Base-by-base conservation (phyloP, 2,329 filamentous ascomycete genomes). In the Fusarium sp. region DNA sequence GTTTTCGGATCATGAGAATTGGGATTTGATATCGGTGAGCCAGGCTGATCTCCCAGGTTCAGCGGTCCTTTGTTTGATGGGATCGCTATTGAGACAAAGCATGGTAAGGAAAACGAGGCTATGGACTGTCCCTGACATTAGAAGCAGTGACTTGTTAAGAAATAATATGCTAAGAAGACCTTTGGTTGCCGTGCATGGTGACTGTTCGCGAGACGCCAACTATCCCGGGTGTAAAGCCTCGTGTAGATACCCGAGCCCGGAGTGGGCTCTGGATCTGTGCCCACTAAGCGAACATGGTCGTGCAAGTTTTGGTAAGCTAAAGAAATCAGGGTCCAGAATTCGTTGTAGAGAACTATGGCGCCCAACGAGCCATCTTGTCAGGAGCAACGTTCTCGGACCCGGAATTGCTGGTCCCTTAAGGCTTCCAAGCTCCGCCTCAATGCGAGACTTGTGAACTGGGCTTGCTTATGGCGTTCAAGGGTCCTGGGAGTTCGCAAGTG, bases 131-230 rank as follows among this genome's bases (percentile, higher is more conserved):
- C 12, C 52, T 43, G 19, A 34, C 13, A 12, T 24, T 29, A 41
- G 26, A n/a, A 22, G 28, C 26, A 41, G 36, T 34, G 28, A 22
- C 22, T 26, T 26, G 32, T 40, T 38, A 28, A 15, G 22, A 12
- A 25, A 39, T 48, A 31, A 42, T 52, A 46, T 31, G 45, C 34
- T 34, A n/a, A 56, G 36, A 44, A 38, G 44, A 44, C 45, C 34
- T 32, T 53, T 46, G 36, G 34, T 26, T 45, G 32, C 32, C 41
- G 32, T 40, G 41, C 4, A 32, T 36, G 29, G 19, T 19, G 39
- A 38, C 38, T 32, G 29, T 44, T 29, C 43, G 28, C 42, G 11
- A 22, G n/a, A 29, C 24, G 19, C 24, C 8, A 40, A 19, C 6
- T n/a, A 19, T 24, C 35, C 11, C 28, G 13, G n/a, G 25, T 10